phyloP scores from a whole-genome alignment of 371 early-diverging fungal genomes.

The Circinella minor region DNA sequence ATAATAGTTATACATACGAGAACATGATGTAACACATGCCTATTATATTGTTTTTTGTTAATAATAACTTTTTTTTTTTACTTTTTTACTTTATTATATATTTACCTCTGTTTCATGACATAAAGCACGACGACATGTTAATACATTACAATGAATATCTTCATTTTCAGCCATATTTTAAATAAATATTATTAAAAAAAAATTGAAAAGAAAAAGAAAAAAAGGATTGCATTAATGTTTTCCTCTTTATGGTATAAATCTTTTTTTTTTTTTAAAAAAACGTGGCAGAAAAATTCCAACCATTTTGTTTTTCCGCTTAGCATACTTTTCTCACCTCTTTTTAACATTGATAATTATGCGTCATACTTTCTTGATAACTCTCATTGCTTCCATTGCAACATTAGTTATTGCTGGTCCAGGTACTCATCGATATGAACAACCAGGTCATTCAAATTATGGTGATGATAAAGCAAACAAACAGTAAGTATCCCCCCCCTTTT shows the following conservation, averaged over 20 bases:
- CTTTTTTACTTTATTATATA: neutral
- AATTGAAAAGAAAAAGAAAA: too few relatives aligned
- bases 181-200: too few relatives aligned
- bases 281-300: constrained; percentile 4
- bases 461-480: constrained; percentile 32
- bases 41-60: constrained; percentile 10
- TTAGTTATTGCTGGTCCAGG: constrained; percentile 25
- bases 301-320: constrained; percentile 2
- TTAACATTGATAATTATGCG: constrained; percentile 5
- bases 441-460: constrained; percentile 40
- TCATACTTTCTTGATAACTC: neutral
- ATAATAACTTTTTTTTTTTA: too few relatives aligned
- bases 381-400: neutral
- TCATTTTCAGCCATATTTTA: constrained; percentile 39
- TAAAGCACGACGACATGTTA: constrained; percentile 57
- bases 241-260: neutral
- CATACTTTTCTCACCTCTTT: too few relatives aligned
- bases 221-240: neutral
- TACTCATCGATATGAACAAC: constrained; percentile 25
- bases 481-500: constrained; percentile 25
- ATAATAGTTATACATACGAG: constrained; percentile 49
- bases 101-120: constrained; percentile 38
- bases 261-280: neutral
- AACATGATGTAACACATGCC: constrained; percentile 80
- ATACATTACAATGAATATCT: constrained; percentile 65